Evolutionary conservation across 2,329 filamentous ascomycete species (phyloP).

Genomic region (Exophiala phaeomuriformis): DNA sequence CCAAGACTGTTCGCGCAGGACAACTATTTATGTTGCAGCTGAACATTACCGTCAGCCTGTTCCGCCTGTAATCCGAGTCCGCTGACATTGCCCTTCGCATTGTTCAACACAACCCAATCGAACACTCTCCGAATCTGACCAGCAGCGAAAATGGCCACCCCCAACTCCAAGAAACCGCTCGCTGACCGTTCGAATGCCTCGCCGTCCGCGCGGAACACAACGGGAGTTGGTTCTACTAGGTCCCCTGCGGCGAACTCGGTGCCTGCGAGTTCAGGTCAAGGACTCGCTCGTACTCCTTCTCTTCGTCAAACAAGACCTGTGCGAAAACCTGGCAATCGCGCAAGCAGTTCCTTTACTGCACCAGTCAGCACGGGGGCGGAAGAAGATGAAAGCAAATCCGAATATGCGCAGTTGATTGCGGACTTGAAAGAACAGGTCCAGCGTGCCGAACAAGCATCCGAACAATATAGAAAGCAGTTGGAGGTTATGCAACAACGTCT

Average conservation of each 20-base stretch:
- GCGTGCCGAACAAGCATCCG: conserved; percentile 68
- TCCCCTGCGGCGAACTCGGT: conserved; percentile 13
- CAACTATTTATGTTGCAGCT: conserved; percentile 15
- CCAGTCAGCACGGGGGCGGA: conserved; percentile 40
- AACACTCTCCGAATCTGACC: not conserved
- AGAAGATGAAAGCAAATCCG: conserved; percentile 69
- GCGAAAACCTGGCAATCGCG: conserved; percentile 34
- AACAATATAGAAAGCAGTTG: conserved; percentile 74
- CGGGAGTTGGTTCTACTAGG: conserved; percentile 18
- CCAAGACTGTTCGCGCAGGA: conserved; percentile 4
- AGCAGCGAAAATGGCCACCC: conserved; percentile 21
- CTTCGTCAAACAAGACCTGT: conserved; percentile 32
- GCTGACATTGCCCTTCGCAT: not conserved
- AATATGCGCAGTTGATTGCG: conserved; percentile 69
- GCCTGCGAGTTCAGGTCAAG: conserved; percentile 47
- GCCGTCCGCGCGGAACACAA: conserved; percentile 28
- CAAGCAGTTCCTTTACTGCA: conserved; percentile 25
- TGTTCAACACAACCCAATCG: not conserved
- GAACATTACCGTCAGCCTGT: conserved; percentile 1
- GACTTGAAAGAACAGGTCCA: conserved; percentile 77
- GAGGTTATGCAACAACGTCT: conserved; percentile 78
- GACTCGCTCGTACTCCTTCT: conserved; percentile 55
- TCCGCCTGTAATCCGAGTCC: not conserved
- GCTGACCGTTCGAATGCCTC: conserved; percentile 18
- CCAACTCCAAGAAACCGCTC: conserved; percentile 21